Percentiles rank a stretch among this genome's conserved stretches.
These are phyloP conservation scores for Melampsora americana DNA, from an alignment of 1,284 basidiomycete genomes.

Conservation along the genomic window DNA sequence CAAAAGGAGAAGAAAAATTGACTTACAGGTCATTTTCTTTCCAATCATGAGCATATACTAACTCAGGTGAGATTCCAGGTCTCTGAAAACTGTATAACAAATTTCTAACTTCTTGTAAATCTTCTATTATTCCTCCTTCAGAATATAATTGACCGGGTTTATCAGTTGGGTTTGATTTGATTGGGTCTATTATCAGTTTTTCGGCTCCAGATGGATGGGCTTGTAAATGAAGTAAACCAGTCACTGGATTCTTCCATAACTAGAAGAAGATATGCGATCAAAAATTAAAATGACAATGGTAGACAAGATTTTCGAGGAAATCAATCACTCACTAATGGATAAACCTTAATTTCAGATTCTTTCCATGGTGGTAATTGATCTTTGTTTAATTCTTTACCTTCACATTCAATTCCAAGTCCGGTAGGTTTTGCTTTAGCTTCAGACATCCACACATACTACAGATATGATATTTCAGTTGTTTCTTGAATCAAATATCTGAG, in stretches of 20 bases:
- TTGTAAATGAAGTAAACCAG: conserved; percentile 70
- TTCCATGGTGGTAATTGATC: conserved; percentile 71
- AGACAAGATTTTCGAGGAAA: not conserved
- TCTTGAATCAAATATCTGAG: too few species aligned
- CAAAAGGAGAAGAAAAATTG: not conserved
- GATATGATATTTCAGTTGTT: conserved; percentile 48
- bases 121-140: conserved; percentile 67
- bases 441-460: conserved; percentile 62
- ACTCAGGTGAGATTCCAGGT: conserved; percentile 69
- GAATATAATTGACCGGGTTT: conserved; percentile 65
- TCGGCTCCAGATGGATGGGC: conserved; percentile 53
- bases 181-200: conserved; percentile 61
- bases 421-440: conserved; percentile 68
- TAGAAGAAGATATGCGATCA: conserved; percentile 49
- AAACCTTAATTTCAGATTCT: conserved; percentile 66
- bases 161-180: conserved; percentile 63
- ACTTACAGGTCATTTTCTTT: conserved; percentile 63
- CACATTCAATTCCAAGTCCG: conserved; percentile 72
- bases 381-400: conserved; percentile 66
- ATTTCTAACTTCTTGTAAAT: conserved; percentile 68
- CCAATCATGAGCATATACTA: conserved; percentile 61
- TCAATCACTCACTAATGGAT: conserved; percentile 64
- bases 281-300: not conserved
- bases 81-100: conserved; percentile 74
- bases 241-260: conserved; percentile 81